A percentile compares a stretch with the other conserved stretches of the same genome.
Conservation (phyloP, 805 yeast genomes). For the Kluyveromyces wickerhamii region DNA sequence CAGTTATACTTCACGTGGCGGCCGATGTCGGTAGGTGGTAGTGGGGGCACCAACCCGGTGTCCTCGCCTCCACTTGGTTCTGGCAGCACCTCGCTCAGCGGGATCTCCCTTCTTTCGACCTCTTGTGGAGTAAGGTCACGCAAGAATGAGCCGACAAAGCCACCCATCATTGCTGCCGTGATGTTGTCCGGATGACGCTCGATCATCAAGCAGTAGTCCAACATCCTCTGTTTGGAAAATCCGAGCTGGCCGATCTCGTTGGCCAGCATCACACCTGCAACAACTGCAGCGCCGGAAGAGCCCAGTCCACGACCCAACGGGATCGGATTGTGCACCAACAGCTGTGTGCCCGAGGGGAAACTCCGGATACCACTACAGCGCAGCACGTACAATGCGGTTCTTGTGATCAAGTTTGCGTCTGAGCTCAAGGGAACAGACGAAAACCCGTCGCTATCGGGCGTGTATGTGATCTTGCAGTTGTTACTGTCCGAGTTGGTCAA, state of each 20-base stretch:
- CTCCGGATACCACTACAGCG: slow-evolving; percentile 68
- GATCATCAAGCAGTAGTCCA: slow-evolving; percentile 93
- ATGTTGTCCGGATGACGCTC: slow-evolving; percentile 98
- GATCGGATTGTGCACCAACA: slow-evolving; percentile 81
- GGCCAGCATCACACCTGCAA: slow-evolving; percentile 89
- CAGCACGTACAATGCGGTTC: slow-evolving; percentile 85
- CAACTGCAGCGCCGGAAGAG: slow-evolving; percentile 97
- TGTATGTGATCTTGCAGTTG: slow-evolving; percentile 63
- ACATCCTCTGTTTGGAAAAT: slow-evolving; percentile 69
- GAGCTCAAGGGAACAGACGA: slow-evolving; percentile 69
- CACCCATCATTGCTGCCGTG: slow-evolving; percentile 98
- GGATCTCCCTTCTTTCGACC: slow-evolving; percentile 67
- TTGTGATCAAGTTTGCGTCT: slow-evolving; percentile 78
- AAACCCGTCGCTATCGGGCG: slow-evolving; percentile 68
- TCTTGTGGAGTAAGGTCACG: slow-evolving; percentile 72
- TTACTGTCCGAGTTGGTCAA: slow-evolving; percentile 52
- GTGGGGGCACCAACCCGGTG: slow-evolving; percentile 62
- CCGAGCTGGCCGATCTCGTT: slow-evolving; percentile 72
- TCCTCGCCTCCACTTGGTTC: slow-evolving; percentile 64
- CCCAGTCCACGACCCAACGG: slow-evolving; percentile 97
- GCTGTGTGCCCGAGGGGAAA: slow-evolving; percentile 78
- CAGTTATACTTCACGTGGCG: slow-evolving; percentile 79
- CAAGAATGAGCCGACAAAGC: slow-evolving; percentile 92
- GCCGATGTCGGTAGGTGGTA: slow-evolving; percentile 84
- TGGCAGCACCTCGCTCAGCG: slow-evolving; percentile 77